Percentiles rank a stretch among this genome's conserved stretches.
Conservation (phyloP, 306 rosid genomes). For the Prunus salicina region DNA sequence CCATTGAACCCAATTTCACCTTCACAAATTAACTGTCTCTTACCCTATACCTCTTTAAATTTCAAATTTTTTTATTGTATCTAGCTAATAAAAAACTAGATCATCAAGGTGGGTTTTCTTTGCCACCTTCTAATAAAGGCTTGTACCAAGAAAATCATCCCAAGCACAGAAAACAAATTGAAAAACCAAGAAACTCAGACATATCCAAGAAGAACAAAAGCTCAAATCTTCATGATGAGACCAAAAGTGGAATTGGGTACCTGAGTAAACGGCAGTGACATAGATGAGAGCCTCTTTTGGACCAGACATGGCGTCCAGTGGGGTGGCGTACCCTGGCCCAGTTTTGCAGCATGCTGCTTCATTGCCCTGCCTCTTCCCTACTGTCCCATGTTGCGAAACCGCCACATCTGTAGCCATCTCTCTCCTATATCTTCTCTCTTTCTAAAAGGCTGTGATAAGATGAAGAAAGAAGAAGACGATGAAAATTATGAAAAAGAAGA, state of each 20-base stretch:
- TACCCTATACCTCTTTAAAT: not conserved
- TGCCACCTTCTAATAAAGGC: not conserved
- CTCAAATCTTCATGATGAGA: not conserved
- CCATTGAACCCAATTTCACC: not conserved
- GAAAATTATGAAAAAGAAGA: too few species aligned
- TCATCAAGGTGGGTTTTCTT: not conserved
- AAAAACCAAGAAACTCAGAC: not conserved
- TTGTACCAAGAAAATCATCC: not conserved
- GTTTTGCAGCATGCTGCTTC: conserved; percentile 43
- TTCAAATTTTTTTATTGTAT: not conserved
- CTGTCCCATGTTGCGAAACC: conserved; percentile 12
- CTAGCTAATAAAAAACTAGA: not conserved
- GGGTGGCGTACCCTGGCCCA: conserved; percentile 88
- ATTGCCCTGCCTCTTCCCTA: conserved; percentile 28
- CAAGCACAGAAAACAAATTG: not conserved
- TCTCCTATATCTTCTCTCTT: conserved; percentile 5
- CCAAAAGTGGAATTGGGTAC: conserved; percentile 20
- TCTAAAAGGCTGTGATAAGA: not conserved
- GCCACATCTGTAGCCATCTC: conserved; percentile 35
- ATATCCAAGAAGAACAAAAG: not conserved
- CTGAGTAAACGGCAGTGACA: conserved; percentile 72
- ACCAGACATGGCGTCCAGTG: conserved; percentile 80
- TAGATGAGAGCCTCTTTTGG: conserved; percentile 76
- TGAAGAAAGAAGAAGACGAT: not conserved
- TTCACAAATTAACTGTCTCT: too few species aligned